Evolutionary conservation across 169 alveolate genomes (phyloP), one percentile per base, ranked within the genome.

Genomic region (Plasmodium adleri): DNA sequence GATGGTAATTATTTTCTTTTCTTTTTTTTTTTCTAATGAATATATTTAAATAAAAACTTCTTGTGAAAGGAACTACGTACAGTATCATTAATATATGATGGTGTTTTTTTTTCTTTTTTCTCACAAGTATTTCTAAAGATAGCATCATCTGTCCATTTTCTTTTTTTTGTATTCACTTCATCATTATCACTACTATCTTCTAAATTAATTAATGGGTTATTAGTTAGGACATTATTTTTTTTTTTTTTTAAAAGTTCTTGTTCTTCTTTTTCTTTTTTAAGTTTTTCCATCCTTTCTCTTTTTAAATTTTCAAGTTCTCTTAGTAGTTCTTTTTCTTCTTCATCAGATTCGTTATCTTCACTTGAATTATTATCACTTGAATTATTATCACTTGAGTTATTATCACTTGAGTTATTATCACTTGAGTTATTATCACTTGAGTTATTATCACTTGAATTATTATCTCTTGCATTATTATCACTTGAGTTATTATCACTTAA

Each of bases 41-140:
- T 96, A 67, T 95, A 97, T 93, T 95, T 96, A 93, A 94, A 96
- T 59, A 98, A 87, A 86, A 97, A 97, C 56, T 96, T 95, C 74
- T 95, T 93, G 91, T 98, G 99, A 93, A 98, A 97, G 88, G 97
- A 98, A 85, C 98, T 97, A 72, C 99, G 93, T 4, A 97, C 99
- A 67, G 97, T 96, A 91, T 98, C 99, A 93, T 98, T 98, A 52
- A 98, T 94, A 92, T 64, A 87, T 91, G 94, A 80, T 92, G 90
- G 63, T 56, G n/a, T 56, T 83, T 89, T 73, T 83, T 92, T 59
- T 92, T 86, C 88, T 80, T 94, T 75, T 93, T 85, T 64, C 94
- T 94, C 85, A 95, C 98, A 88, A 95, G 98, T 90, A 92, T 95
- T 93, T 97, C 97, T 58, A 92, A 85, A 92, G 96, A 97, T 50